Evolutionary conservation across 1,139 yeast genomes (phyloP), one percentile per base, ranked within the genome.

Genomic region (Suhomyces anneliseae): DNA sequence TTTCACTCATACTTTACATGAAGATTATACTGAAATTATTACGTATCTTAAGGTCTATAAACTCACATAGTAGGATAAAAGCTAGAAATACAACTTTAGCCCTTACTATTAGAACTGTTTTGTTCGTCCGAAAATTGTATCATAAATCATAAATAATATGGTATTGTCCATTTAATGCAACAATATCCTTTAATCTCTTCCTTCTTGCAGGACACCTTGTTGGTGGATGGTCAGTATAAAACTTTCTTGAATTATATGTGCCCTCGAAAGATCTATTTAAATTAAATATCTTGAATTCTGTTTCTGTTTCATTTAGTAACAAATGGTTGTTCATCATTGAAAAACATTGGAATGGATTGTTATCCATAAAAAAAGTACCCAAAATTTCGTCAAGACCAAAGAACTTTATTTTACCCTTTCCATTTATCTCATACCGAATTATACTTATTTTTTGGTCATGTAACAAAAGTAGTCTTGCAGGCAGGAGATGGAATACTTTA

Each of bases 301-400:
- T 36, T 6, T 40, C 50, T 3, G 46, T 36, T 29, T 49, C 48
- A 24, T 49, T 38, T 10, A 52, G 36, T 8, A 50, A 26, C 9
- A 52, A 34, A 24, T 52, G 49, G 15, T 47, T 38, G 7, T 39
- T 32, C 4, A 43, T 14, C 10, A 40, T 14, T 7, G 14, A 27
- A 27, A 45, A 44, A 3, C 45, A 36, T 27, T 48, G 52, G 27
- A 37, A 44, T 6, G 45, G 39, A 15, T 58, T 50, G 27, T 65
- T 60, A 38, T 61, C 61, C 39, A 60, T 62, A 12, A 57, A 49
- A 35, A 45, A 48, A 10, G 54, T 56, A 6, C 72, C 75, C 34
- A 74, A 52, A 10, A 61, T 53, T 38, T 60, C 52, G 19, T 44
- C 39, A 10, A 46, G 14, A 8, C 32, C 33, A 7, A 24, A 32